Percentiles rank a stretch among this genome's conserved stretches.
These are phyloP conservation scores for Schizothecium vesticola DNA, from an alignment of 495 filamentous ascomycete genomes.

Conservation along the genomic window DNA sequence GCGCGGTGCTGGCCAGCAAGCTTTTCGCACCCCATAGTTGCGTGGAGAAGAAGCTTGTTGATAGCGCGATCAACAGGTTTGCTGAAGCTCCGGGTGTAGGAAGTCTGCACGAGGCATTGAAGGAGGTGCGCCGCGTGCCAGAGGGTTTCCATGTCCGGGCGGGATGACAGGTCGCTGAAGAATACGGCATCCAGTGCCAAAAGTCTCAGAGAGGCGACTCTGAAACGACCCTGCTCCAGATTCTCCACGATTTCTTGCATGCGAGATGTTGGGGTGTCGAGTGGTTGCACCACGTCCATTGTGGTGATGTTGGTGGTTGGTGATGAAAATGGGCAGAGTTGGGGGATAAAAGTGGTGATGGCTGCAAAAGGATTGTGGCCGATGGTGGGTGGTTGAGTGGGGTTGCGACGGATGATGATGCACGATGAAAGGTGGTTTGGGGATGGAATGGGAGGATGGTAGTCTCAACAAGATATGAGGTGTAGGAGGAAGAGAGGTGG, in stretches of 20 bases:
- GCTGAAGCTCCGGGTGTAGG: conserved; percentile 1
- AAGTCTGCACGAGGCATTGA: background rate
- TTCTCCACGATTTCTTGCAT: background rate
- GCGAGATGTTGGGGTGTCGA: background rate
- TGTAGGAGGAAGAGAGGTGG: background rate
- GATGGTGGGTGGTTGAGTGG: background rate
- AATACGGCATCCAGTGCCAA: background rate
- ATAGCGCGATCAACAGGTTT: conserved; percentile 1
- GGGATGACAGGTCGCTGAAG: background rate
- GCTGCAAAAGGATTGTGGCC: background rate
- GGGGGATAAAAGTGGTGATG: background rate
- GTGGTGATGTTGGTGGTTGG: background rate
- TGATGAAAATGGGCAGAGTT: background rate
- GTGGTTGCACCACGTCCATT: background rate
- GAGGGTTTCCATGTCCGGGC: background rate
- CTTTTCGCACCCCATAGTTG: background rate
- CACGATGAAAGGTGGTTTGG: background rate
- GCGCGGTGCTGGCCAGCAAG: background rate
- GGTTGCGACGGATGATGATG: background rate
- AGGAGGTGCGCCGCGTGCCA: background rate
- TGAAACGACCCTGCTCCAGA: background rate
- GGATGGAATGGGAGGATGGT: background rate
- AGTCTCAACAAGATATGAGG: background rate
- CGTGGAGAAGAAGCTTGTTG: conserved; percentile 2
- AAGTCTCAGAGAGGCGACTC: conserved; percentile 4